Evolutionary conservation across 2,329 filamentous ascomycete species (phyloP).

Genomic region (Fusarium napiforme): DNA sequence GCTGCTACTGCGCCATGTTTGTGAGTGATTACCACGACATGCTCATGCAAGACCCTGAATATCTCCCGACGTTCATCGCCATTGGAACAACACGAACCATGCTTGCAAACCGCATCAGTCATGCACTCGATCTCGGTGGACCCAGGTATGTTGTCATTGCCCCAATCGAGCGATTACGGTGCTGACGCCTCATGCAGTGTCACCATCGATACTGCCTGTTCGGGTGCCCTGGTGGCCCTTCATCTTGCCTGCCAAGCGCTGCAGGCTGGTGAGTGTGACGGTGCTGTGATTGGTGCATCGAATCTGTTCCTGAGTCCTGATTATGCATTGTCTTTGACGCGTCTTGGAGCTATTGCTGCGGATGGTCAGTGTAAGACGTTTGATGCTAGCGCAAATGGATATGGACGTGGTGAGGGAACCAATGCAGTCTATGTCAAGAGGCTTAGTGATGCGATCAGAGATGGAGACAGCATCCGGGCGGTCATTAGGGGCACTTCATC

Average conservation of each 20-base stretch:
- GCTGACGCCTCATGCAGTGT: constrained; percentile 46
- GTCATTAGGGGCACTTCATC: constrained; percentile 60
- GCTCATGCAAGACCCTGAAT: constrained; percentile 41
- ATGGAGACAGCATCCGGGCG: constrained; percentile 62
- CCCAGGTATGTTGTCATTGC: constrained; percentile 31
- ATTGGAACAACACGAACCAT: constrained; percentile 43
- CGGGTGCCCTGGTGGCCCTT: constrained; percentile 55
- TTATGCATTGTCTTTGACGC: constrained; percentile 40
- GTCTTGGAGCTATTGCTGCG: constrained; percentile 44
- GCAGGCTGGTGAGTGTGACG: constrained; percentile 46
- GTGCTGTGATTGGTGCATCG: constrained; percentile 48
- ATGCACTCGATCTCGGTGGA: constrained; percentile 40
- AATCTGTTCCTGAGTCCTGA: constrained; percentile 46
- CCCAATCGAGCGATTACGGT: not conserved
- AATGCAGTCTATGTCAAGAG: constrained; percentile 65
- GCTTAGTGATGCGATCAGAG: constrained; percentile 61
- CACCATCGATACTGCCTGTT: constrained; percentile 60
- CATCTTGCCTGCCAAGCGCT: constrained; percentile 54
- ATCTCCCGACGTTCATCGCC: constrained; percentile 41
- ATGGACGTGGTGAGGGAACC: constrained; percentile 68
- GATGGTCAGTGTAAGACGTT: constrained; percentile 57
- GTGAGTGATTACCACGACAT: constrained; percentile 41
- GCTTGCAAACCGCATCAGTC: constrained; percentile 42
- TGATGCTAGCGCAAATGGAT: constrained; percentile 61
- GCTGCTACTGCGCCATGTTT: constrained; percentile 43